These are phyloP conservation scores for Saccharomyces hybrid DNA, from an alignment of 1,139 yeast species.

Conservation along the genomic window DNA sequence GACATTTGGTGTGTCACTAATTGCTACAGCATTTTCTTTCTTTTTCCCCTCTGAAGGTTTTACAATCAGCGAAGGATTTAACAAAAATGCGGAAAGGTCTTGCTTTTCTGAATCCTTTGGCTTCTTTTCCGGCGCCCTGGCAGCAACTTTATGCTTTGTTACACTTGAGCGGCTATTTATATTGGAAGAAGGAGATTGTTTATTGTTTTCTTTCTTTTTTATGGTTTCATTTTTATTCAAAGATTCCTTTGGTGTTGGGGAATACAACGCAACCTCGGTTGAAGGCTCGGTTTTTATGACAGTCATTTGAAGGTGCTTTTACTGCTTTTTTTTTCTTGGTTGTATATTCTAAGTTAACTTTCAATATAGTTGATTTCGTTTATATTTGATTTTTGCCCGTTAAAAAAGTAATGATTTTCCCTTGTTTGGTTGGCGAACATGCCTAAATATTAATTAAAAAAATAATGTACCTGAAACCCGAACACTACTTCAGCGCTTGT, in stretches of 20 bases:
- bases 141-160: neutral
- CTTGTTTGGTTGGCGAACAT: no score
- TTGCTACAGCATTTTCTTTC: neutral
- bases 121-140: neutral
- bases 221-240: neutral
- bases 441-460: no score
- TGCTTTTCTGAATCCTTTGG: neutral
- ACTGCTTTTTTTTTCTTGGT: neutral
- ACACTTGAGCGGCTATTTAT: neutral
- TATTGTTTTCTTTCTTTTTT: neutral
- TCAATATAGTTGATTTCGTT: neutral
- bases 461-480: no score
- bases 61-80: slow-evolving; percentile 1
- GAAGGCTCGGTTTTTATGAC: neutral
- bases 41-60: slow-evolving; percentile 2
- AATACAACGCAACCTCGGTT: neutral
- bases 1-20: neutral
- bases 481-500: no score
- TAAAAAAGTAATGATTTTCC: no score
- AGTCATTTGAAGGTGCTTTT: neutral
- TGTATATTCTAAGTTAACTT: neutral
- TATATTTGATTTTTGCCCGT: neutral
- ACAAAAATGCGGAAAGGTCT: neutral
- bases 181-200: neutral
- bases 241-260: neutral